Evolutionary conservation across 805 yeast species (phyloP).

Genomic region (Blastobotrys chiropterorum): DNA sequence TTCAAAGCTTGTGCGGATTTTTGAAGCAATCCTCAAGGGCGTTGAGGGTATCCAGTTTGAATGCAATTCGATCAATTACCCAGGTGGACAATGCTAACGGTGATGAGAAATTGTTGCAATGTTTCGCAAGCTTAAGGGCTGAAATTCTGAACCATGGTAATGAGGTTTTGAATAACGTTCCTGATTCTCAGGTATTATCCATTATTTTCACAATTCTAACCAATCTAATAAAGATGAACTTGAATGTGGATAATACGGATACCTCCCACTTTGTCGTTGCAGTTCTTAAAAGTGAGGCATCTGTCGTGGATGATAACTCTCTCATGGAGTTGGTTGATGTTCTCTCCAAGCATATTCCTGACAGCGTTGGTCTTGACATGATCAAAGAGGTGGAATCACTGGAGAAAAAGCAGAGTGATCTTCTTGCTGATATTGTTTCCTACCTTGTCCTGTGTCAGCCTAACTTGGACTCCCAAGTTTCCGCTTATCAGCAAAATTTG

Average conservation of each 20-base stretch:
- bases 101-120: background rate
- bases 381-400: background rate
- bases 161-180: background rate
- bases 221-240: background rate
- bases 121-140: background rate
- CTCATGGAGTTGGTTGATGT: background rate
- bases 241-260: background rate
- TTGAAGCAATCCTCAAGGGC: conserved; percentile 21
- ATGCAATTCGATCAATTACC: conserved; percentile 13
- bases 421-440: background rate
- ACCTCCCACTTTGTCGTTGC: background rate
- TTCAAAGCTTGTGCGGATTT: conserved; percentile 16
- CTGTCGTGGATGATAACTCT: background rate
- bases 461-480: background rate
- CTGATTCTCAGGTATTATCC: conserved; percentile 6
- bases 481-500: conserved; percentile 20
- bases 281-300: background rate
- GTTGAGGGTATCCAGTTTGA: conserved; percentile 22
- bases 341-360: background rate
- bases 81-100: background rate
- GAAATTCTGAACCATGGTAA: conserved; percentile 4
- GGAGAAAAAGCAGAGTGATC: background rate
- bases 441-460: background rate
- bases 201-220: conserved; percentile 2
- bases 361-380: background rate